Evolutionary conservation across 176 grass and related monocot genomes (phyloP).

Genomic region (Calamus simplicifolius): DNA sequence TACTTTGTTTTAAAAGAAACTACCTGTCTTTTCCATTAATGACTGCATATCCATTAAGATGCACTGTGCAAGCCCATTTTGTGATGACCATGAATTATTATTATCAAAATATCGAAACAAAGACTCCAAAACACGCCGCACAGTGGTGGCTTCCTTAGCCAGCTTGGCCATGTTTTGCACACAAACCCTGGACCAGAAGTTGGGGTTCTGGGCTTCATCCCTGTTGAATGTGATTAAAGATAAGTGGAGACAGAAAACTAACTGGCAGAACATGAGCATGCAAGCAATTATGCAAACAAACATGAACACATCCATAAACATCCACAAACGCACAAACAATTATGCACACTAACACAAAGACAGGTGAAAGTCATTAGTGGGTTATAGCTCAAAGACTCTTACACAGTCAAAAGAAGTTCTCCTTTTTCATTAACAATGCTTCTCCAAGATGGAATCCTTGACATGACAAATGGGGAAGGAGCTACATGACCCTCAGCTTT

Average conservation of each 20-base stretch:
- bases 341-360: too few relatives aligned
- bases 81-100: constrained; percentile 57
- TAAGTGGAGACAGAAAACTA: constrained; percentile 6
- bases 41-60: constrained; percentile 89
- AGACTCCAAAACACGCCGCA: constrained; percentile 87
- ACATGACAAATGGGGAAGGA: constrained; percentile 43
- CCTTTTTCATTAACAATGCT: constrained; percentile 63
- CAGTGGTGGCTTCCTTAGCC: constrained; percentile 80
- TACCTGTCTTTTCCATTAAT: constrained; percentile 76
- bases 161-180: constrained; percentile 94
- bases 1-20: background rate
- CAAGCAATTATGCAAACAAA: too few relatives aligned
- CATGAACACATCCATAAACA: background rate
- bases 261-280: too few relatives aligned
- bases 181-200: constrained; percentile 92
- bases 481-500: constrained; percentile 44
- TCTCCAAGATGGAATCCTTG: constrained; percentile 57
- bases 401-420: constrained; percentile 54
- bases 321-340: background rate
- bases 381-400: constrained; percentile 22
- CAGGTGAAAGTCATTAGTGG: too few relatives aligned
- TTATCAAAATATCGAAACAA: constrained; percentile 83
- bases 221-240: constrained; percentile 36
- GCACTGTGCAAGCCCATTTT: constrained; percentile 65
- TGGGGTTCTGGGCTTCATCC: constrained; percentile 68